phyloP scores from a whole-genome alignment of 768 basidiomycete genomes.

The Agrocybe praecox region DNA sequence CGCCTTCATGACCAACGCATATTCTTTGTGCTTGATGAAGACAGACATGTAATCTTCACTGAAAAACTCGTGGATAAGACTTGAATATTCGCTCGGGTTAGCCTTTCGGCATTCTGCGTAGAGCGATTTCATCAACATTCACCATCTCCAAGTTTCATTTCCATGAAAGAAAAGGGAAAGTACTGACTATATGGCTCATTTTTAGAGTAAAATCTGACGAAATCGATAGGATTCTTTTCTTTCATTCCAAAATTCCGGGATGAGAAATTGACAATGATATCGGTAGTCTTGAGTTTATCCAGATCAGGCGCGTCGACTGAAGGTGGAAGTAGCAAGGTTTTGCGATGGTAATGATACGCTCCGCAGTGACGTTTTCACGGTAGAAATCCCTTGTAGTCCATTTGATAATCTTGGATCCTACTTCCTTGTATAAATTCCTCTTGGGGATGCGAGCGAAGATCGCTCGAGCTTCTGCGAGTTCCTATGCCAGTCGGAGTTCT shows the following conservation, averaged over 20 bases:
- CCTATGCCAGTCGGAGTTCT: slow-evolving; percentile 37
- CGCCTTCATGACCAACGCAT: slow-evolving; percentile 25
- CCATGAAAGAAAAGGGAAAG: not conserved
- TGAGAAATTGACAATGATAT: slow-evolving; percentile 66
- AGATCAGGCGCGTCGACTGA: slow-evolving; percentile 9
- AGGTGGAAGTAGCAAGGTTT: not conserved
- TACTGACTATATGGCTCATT: slow-evolving; percentile 53
- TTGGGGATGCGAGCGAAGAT: slow-evolving; percentile 62
- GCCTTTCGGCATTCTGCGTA: slow-evolving; percentile 43
- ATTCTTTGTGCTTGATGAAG: slow-evolving; percentile 50
- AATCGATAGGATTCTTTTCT: slow-evolving; percentile 65
- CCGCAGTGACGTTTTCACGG: slow-evolving; percentile 37
- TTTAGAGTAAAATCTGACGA: slow-evolving; percentile 75
- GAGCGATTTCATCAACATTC: not conserved
- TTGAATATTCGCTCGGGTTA: slow-evolving; percentile 58
- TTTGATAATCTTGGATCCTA: slow-evolving; percentile 59
- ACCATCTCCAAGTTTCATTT: not conserved
- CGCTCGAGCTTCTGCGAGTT: slow-evolving; percentile 54
- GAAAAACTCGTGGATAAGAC: slow-evolving; percentile 60
- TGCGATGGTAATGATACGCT: slow-evolving; percentile 38
- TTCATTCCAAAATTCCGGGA: slow-evolving; percentile 76
- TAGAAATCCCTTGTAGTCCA: slow-evolving; percentile 38
- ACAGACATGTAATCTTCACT: slow-evolving; percentile 68
- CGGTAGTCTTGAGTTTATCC: slow-evolving; percentile 38
- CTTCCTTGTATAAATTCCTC: slow-evolving; percentile 71